phyloP scores from a whole-genome alignment of 2,329 filamentous ascomycete species.

The Hymenoscyphus salicellus region DNA sequence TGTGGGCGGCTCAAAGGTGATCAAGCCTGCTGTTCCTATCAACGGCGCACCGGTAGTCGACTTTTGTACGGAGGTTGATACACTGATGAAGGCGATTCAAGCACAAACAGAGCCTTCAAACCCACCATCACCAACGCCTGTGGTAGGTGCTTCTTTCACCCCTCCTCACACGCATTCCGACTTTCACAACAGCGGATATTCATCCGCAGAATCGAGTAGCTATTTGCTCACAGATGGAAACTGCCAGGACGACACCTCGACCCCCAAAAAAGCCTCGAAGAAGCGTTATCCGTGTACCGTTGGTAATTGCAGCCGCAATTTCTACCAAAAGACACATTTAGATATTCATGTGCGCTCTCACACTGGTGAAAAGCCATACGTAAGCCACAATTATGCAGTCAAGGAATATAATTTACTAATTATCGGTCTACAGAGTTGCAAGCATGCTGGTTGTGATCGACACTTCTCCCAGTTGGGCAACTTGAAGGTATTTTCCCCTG shows the following conservation, averaged over 20 bases:
- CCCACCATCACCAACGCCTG: conserved; percentile 25
- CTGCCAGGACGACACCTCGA: conserved; percentile 22
- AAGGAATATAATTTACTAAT: conserved; percentile 28
- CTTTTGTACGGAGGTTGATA: conserved; percentile 81
- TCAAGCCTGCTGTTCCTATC: conserved; percentile 12
- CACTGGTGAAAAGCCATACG: conserved; percentile 86
- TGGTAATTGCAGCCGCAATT: conserved; percentile 73
- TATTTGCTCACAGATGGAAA: conserved; percentile 27
- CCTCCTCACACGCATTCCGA: conserved; percentile 32
- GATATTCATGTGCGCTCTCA: conserved; percentile 87
- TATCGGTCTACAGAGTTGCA: conserved; percentile 49
- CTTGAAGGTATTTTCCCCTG: conserved; percentile 61
- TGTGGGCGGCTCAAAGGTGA: conserved; percentile 18
- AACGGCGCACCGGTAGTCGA: conserved; percentile 44
- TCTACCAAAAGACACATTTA: conserved; percentile 88
- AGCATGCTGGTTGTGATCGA: conserved; percentile 68
- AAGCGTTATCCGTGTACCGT: conserved; percentile 74
- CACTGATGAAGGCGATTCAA: conserved; percentile 85
- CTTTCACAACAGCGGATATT: conserved; percentile 14
- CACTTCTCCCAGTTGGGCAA: conserved; percentile 89
- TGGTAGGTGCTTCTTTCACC: conserved; percentile 29
- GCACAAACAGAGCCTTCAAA: conserved; percentile 51
- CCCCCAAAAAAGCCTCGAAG: conserved; percentile 23
- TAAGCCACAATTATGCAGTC: conserved; percentile 47
- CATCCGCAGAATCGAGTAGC: conserved; percentile 9